A percentile compares a stretch with the other conserved stretches of the same genome.
These are phyloP conservation scores for Phytophthora meadii DNA, from an alignment of 352 stramenopile genomes.

Conservation along the genomic window DNA sequence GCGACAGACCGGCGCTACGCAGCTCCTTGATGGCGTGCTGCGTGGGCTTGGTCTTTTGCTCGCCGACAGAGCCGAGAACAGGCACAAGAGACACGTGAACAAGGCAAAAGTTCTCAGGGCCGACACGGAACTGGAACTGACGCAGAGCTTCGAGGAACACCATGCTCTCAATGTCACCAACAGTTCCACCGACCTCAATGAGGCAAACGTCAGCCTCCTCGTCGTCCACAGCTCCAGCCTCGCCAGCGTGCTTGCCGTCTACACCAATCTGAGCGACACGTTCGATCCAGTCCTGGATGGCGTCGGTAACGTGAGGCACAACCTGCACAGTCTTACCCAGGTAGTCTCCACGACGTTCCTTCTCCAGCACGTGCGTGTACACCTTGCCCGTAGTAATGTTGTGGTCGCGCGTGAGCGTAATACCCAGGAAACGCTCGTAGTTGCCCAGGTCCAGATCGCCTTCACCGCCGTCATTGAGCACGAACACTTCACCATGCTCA, in stretches of 20 bases:
- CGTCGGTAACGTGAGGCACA: conserved; percentile 96
- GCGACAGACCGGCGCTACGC: conserved; percentile 94
- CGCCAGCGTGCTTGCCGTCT: conserved; percentile 70
- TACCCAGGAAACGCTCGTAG: conserved; percentile 98
- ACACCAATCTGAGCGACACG: conserved; percentile 96
- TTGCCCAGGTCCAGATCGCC: conserved; percentile 98
- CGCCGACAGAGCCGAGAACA: conserved; percentile 97
- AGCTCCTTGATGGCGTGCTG: conserved; percentile 99
- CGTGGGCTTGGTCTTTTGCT: conserved; percentile 99
- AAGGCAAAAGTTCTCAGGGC: conserved; percentile 98
- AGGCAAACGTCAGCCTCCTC: conserved; percentile 96
- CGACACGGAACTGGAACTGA: conserved; percentile 99
- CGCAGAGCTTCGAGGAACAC: conserved; percentile 99
- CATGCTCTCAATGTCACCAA: conserved; percentile 99
- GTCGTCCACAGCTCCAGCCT: conserved; percentile 30
- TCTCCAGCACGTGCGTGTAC: conserved; percentile 96
- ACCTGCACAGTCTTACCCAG: conserved; percentile 99
- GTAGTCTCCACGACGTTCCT: conserved; percentile 97
- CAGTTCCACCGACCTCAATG: conserved; percentile 99
- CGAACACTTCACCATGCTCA: conserved; percentile 97
- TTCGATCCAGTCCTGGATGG: conserved; percentile 98
- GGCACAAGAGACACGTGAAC: conserved; percentile 99
- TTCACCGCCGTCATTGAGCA: conserved; percentile 98
- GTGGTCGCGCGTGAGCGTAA: conserved; percentile 96
- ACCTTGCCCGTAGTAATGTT: conserved; percentile 99